Percentiles rank a stretch among this genome's conserved stretches.
Evolutionary conservation across 108 stramenopile species (phyloP).

Genomic region (Aurantiochytrium sp.): DNA sequence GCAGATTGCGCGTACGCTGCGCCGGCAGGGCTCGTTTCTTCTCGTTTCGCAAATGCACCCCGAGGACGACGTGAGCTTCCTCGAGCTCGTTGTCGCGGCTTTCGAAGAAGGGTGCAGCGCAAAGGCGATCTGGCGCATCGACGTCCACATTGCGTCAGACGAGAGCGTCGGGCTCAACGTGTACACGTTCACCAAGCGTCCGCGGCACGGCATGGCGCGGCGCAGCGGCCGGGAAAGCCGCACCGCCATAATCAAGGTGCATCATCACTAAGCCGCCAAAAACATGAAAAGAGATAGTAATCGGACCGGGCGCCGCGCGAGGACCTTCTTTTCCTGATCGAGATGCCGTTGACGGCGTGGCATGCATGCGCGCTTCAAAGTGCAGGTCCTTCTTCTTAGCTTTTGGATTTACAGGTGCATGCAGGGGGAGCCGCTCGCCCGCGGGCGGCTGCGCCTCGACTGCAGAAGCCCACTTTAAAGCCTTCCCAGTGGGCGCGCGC

Average conservation of each 20-base stretch:
- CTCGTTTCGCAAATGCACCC: slow-evolving; percentile 8
- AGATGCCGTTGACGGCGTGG: no score
- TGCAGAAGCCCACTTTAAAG: no score
- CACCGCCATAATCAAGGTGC: background rate
- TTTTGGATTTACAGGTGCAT: no score
- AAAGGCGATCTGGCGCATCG: background rate
- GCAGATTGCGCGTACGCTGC: background rate
- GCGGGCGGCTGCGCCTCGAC: no score
- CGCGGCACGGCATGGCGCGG: background rate
- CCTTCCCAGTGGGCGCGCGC: no score
- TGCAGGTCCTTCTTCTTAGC: no score
- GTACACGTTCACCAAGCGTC: background rate
- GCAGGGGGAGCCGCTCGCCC: no score
- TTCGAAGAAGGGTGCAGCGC: background rate
- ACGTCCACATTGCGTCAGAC: background rate
- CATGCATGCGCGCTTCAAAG: no score
- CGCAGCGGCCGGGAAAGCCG: background rate
- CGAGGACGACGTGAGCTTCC: background rate
- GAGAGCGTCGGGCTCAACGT: background rate
- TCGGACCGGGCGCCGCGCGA: no score
- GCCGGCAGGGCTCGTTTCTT: background rate
- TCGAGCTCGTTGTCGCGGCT: background rate
- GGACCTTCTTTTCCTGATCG: no score
- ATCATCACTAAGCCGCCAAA: background rate
- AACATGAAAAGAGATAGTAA: no score